Evolutionary conservation across 2,329 filamentous ascomycete genomes (phyloP).

Genomic region (Myriosclerotinia scirpicola): DNA sequence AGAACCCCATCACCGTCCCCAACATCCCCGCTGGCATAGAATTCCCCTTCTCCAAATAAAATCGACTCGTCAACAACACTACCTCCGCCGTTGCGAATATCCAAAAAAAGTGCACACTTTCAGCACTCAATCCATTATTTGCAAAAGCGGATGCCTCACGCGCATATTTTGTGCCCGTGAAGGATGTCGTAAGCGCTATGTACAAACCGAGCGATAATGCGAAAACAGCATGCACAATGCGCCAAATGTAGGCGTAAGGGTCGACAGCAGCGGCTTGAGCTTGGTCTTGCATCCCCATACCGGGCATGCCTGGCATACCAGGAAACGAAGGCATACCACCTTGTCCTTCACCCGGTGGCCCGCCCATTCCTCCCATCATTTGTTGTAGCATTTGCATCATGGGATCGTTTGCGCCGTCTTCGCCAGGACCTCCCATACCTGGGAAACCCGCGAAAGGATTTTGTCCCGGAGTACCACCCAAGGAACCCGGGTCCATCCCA

Average conservation of each 20-base stretch:
- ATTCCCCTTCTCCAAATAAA: constrained; percentile 63
- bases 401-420: constrained; percentile 52
- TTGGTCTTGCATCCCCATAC: constrained; percentile 22
- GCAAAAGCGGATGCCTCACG: constrained; percentile 1
- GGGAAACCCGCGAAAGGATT: constrained; percentile 30
- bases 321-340: constrained; percentile 42
- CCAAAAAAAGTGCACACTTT: constrained; percentile 65
- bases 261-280: constrained; percentile 42
- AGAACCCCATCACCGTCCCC: constrained; percentile 61
- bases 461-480: constrained; percentile 27
- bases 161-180: constrained; percentile 63
- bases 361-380: constrained; percentile 58
- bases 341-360: constrained; percentile 39
- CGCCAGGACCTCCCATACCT: constrained; percentile 33
- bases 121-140: constrained; percentile 39
- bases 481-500: constrained; percentile 49
- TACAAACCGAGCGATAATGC: constrained; percentile 70
- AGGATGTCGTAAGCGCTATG: constrained; percentile 66
- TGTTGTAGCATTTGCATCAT: constrained; percentile 76
- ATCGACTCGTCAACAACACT: constrained; percentile 67
- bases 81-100: constrained; percentile 79
- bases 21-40: constrained; percentile 60
- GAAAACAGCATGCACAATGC: constrained; percentile 70
- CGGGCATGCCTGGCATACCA: constrained; percentile 42
- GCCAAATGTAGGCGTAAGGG: constrained; percentile 60